These are phyloP conservation scores for Bryoerythrophyllum caledonicum DNA, from an alignment of 225 moss, liverwort and hornwort species.

Conservation along the genomic window DNA sequence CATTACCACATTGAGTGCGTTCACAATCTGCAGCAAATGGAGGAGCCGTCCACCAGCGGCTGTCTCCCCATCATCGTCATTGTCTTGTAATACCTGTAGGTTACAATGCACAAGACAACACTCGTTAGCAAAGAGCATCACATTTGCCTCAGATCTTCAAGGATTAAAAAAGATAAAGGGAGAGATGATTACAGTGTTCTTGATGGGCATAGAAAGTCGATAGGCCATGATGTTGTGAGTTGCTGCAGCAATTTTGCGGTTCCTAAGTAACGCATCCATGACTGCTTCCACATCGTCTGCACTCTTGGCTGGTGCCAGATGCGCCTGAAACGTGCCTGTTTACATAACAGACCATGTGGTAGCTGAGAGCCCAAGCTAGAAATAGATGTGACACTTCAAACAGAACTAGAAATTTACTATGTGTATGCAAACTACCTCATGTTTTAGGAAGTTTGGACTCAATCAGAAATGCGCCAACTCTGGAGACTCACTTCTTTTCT, in stretches of 20 bases:
- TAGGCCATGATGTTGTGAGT: constrained; percentile 93
- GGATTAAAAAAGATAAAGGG: not conserved
- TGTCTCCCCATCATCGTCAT: constrained; percentile 92
- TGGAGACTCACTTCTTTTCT: constrained; percentile 47
- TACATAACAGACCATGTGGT: not conserved
- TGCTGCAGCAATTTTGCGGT: constrained; percentile 82
- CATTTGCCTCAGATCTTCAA: not conserved
- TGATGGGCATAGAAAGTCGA: constrained; percentile 54
- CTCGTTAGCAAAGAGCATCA: not conserved
- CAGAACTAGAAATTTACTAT: too few relatives aligned
- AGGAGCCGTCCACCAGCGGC: constrained; percentile 89
- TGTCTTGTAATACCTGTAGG: constrained; percentile 68
- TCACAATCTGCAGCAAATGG: constrained; percentile 80
- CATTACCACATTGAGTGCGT: constrained; percentile 52
- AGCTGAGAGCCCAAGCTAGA: too few relatives aligned
- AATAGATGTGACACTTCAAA: too few relatives aligned
- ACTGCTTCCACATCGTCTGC: constrained; percentile 72
- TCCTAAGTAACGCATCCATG: constrained; percentile 70
- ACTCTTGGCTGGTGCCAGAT: constrained; percentile 67
- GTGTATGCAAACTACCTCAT: too few relatives aligned
- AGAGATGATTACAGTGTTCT: constrained; percentile 35
- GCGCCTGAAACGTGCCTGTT: constrained; percentile 67
- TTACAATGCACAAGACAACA: constrained; percentile 5
- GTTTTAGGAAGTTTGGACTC: not conserved
- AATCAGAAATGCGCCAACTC: not conserved